These are phyloP conservation scores for Thecaphora frezii DNA, from an alignment of 1,284 basidiomycete genomes.

Conservation along the genomic window DNA sequence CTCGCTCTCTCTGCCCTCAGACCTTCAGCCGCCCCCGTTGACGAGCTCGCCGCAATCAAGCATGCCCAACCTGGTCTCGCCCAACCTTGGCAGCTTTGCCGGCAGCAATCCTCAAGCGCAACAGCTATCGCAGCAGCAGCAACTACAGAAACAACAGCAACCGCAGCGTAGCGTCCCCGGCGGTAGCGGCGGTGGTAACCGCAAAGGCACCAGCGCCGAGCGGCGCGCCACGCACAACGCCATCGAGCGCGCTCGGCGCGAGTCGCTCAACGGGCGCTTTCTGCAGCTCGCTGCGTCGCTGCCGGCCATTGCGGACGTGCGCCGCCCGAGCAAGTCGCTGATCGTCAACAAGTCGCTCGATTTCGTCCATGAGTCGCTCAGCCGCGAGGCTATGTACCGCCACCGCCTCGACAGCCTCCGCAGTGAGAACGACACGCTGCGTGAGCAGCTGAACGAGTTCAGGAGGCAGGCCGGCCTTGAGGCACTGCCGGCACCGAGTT, in stretches of 20 bases:
- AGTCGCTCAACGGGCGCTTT: conserved; percentile 49
- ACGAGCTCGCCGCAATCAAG: not conserved
- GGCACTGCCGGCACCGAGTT: conserved; percentile 16
- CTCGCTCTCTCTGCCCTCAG: not conserved
- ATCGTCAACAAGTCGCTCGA: conserved; percentile 53
- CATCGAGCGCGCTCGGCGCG: conserved; percentile 49
- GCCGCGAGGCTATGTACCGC: conserved; percentile 40
- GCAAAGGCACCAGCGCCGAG: conserved; percentile 48
- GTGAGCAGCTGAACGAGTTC: conserved; percentile 43
- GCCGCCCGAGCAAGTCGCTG: conserved; percentile 47
- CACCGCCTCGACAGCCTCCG: conserved; percentile 38
- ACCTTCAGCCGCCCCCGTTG: not conserved
- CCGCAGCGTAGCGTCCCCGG: conserved; percentile 3
- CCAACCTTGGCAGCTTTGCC: no score
- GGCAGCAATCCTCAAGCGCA: not conserved
- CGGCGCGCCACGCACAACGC: conserved; percentile 51
- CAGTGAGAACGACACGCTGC: conserved; percentile 36
- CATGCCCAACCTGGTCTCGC: no score
- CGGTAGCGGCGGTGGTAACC: conserved; percentile 48
- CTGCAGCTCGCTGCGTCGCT: conserved; percentile 44
- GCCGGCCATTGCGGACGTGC: conserved; percentile 45
- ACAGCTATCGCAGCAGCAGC: not conserved
- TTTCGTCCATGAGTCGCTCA: conserved; percentile 46
- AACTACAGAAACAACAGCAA: not conserved
- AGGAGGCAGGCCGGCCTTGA: conserved; percentile 35